Conservation (phyloP, 176 grass and related monocot species). For the Musa schizocarpa region DNA sequence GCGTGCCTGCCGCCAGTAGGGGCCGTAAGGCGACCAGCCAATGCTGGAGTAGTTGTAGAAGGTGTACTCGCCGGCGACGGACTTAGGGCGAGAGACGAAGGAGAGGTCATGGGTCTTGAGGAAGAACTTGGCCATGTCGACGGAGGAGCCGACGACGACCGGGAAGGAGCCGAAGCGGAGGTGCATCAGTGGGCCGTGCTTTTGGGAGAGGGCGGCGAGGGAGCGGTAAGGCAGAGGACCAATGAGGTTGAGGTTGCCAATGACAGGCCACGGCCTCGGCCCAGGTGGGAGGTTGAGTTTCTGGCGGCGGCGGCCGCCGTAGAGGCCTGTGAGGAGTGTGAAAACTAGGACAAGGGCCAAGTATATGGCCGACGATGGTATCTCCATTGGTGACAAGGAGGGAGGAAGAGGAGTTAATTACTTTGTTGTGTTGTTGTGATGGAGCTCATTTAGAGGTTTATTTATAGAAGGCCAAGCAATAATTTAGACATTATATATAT, state of each 20-base stretch:
- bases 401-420: neutral
- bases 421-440: too few species aligned
- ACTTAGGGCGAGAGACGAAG: neutral
- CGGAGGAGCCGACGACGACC: slow-evolving; percentile 8
- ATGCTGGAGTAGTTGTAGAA: neutral
- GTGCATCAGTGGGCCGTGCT: slow-evolving; percentile 6
- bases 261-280: neutral
- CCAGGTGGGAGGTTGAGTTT: neutral
- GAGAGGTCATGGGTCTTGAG: slow-evolving; percentile 4
- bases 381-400: neutral
- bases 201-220: slow-evolving; percentile 6
- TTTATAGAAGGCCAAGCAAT: too few species aligned
- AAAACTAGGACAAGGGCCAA: neutral
- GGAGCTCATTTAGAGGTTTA: too few species aligned
- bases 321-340: neutral
- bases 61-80: neutral
- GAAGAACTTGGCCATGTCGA: neutral
- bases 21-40: neutral
- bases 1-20: slow-evolving; percentile 12
- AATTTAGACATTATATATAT: too few species aligned
- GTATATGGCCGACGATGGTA: neutral
- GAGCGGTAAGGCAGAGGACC: neutral
- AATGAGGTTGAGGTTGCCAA: slow-evolving; percentile 10
- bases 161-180: neutral
- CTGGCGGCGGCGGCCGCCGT: neutral